phyloP scores from a whole-genome alignment of 306 rosid genomes.

The Gynostemma pentaphyllum region DNA sequence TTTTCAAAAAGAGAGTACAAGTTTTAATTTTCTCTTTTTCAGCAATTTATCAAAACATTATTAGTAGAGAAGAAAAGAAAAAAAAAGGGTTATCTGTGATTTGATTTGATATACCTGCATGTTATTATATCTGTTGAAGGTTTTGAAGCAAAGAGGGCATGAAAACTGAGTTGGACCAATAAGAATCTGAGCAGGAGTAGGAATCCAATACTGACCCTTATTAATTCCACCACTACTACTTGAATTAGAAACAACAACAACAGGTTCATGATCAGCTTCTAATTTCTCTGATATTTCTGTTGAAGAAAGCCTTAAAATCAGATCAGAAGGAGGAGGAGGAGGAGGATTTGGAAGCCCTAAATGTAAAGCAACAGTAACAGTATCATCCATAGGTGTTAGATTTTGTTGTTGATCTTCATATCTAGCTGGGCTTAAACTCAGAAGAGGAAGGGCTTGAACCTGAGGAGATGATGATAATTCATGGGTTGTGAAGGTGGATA shows the following conservation, averaged over 20 bases:
- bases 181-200: slow-evolving; percentile 81
- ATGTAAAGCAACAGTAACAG: slow-evolving; percentile 70
- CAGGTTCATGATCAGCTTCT: slow-evolving; percentile 12
- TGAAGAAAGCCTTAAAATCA: slow-evolving; percentile 35
- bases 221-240: not conserved
- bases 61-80: not conserved
- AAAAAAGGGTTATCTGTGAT: slow-evolving; percentile 1
- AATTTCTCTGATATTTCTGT: slow-evolving; percentile 38
- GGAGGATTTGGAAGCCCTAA: slow-evolving; percentile 61
- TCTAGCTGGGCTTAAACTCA: not conserved
- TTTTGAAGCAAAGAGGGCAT: slow-evolving; percentile 92
- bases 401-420: no score
- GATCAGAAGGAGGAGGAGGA: slow-evolving; percentile 34
- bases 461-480: not conserved
- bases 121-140: slow-evolving; percentile 94
- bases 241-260: not conserved
- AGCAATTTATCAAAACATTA: not conserved
- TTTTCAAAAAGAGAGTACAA: slow-evolving; percentile 12
- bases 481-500: not conserved
- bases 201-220: slow-evolving; percentile 66
- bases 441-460: not conserved
- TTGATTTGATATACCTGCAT: slow-evolving; percentile 53
- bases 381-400: slow-evolving; percentile 15
- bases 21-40: slow-evolving; percentile 23
- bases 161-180: slow-evolving; percentile 93